Evolutionary conservation across 352 stramenopile genomes (phyloP).

Genomic region (Pythium phragmiticola): DNA sequence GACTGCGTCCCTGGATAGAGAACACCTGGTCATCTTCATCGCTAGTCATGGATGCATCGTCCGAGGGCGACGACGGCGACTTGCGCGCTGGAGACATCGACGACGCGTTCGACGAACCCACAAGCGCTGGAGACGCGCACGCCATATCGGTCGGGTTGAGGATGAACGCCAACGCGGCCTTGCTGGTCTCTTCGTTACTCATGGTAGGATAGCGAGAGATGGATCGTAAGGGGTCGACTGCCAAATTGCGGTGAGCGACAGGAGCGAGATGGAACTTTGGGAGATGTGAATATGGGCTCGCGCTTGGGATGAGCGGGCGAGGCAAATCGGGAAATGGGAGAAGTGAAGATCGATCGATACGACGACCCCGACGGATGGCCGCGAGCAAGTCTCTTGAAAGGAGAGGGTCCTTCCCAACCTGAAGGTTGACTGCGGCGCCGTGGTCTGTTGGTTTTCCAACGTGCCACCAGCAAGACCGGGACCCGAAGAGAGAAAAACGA

Average conservation of each 20-base stretch:
- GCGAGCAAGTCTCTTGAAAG: neutral
- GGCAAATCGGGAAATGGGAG: constrained; percentile 22
- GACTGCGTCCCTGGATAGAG: constrained; percentile 49
- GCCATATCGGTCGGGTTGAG: constrained; percentile 47
- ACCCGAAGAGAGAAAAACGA: constrained; percentile 17
- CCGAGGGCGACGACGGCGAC: constrained; percentile 12
- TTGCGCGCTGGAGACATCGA: constrained; percentile 54
- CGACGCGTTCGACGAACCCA: constrained; percentile 20
- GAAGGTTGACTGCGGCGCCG: constrained; percentile 3
- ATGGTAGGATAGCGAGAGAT: constrained; percentile 1
- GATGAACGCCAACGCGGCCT: constrained; percentile 68
- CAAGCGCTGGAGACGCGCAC: constrained; percentile 18
- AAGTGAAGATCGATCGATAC: neutral
- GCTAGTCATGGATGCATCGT: constrained; percentile 31
- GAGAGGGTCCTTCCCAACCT: neutral
- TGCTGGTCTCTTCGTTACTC: constrained; percentile 40
- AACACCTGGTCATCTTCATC: constrained; percentile 42
- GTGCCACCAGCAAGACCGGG: neutral
- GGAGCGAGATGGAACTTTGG: neutral
- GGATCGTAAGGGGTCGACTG: neutral
- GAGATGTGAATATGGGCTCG: too few relatives aligned
- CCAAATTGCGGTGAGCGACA: constrained; percentile 1
- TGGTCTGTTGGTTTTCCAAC: constrained; percentile 11
- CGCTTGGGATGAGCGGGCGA: constrained; percentile 4
- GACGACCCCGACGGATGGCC: constrained; percentile 1